Evolutionary conservation across 495 filamentous ascomycete species (phyloP), one percentile per base, ranked within the genome.

Genomic region (Aspergillus sclerotioniger): DNA sequence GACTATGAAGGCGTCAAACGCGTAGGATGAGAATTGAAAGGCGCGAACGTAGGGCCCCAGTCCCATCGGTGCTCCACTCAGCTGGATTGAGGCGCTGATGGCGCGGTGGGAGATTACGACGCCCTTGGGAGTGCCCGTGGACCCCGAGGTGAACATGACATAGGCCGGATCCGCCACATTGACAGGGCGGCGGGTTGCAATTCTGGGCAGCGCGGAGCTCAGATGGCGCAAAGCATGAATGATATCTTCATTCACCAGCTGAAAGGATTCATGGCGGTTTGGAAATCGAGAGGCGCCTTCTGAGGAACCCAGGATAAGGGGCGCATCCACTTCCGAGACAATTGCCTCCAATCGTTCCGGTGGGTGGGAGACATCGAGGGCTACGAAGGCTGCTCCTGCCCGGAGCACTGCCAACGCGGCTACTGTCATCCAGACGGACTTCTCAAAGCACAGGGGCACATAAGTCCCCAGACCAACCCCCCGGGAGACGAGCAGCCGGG

Each of bases 341-440:
- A 54, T 44, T n/a, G 19, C 10, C 13, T 17, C 4, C 13, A 44
- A 3, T 8, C 53, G 16, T 0, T 6, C 15, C 35, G 69, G 80
- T 47, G 79, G 63, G 17, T 45, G 21, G 12, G 53, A 68, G 10
- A 53, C 32, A 41, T 64, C 58, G n/a, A 64, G 10, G 1, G 50
- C 15, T 8, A 51, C 32, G 29, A 55, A 56, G 12, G 59, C 69
- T 3, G 64, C 77, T 20, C 82, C 82, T 10, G 82, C 65, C 55
- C 82, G 81, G 63, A 84, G 70, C 25, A 84, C 67, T 0, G 70
- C 78, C 16, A 78, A 57, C 37, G 76, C 69, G 15, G 76, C 66
- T 9, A 83, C 67, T 0, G 70, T 48, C 7, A 70, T 67, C 75
- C 75, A 80, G 7, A 68, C 62, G 0, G 76, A 77, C 59, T 81